Evolutionary conservation across 2,329 filamentous ascomycete species (phyloP).

Genomic region (Rasamsonia emersonii): DNA sequence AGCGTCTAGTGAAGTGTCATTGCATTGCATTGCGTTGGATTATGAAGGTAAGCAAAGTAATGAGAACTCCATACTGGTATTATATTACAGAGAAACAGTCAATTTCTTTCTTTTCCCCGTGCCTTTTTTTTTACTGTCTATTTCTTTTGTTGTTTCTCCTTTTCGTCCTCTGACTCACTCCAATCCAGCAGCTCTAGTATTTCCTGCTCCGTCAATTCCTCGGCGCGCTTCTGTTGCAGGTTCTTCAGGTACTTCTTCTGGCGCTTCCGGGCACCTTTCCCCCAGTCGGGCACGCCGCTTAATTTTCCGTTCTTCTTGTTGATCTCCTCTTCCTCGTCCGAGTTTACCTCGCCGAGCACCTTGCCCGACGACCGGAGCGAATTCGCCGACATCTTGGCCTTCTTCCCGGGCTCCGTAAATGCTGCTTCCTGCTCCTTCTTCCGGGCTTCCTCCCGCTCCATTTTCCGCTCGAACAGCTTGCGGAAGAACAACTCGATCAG

Average conservation of each 20-base stretch:
- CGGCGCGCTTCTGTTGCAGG: slow-evolving; percentile 53
- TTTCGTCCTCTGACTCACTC: slow-evolving; percentile 26
- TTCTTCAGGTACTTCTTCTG: slow-evolving; percentile 57
- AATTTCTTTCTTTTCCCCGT: too few relatives aligned
- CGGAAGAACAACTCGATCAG: slow-evolving; percentile 49
- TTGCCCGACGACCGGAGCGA: slow-evolving; percentile 48
- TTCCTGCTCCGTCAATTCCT: slow-evolving; percentile 62
- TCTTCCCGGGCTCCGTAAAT: slow-evolving; percentile 26
- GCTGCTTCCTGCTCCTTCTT: slow-evolving; percentile 39
- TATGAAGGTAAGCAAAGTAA: not conserved
- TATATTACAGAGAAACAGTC: not conserved
- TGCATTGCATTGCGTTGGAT: too few relatives aligned
- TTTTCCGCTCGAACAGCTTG: slow-evolving; percentile 42
- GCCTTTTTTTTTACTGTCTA: not conserved
- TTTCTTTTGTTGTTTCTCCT: slow-evolving; percentile 2
- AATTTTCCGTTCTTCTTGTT: slow-evolving; percentile 27
- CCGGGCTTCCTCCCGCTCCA: slow-evolving; percentile 48
- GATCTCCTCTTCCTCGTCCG: slow-evolving; percentile 35
- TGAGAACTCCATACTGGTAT: too few relatives aligned
- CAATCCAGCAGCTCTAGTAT: slow-evolving; percentile 57
- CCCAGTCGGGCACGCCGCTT: slow-evolving; percentile 48
- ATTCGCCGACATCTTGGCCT: slow-evolving; percentile 52
- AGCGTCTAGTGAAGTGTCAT: too few relatives aligned
- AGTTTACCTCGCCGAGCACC: slow-evolving; percentile 12
- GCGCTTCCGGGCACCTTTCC: slow-evolving; percentile 56